phyloP scores from a whole-genome alignment of 1,284 basidiomycete genomes.

The Thelephora terrestris region DNA sequence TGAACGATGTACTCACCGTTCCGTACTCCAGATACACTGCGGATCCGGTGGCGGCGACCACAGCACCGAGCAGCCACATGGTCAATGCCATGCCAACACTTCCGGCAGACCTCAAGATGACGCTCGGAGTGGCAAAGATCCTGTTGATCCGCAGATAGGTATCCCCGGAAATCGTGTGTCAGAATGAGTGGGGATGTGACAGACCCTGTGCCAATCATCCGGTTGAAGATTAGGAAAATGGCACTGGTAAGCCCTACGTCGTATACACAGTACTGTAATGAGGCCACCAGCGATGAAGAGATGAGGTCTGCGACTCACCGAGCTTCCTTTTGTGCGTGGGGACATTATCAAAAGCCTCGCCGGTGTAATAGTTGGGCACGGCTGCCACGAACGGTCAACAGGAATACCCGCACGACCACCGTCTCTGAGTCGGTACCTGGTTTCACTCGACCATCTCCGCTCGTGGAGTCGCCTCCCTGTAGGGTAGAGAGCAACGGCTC shows the following conservation, averaged over 20 bases:
- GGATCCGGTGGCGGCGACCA: constrained; percentile 54
- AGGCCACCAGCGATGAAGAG: neutral
- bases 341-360: constrained; percentile 17
- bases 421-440: too few relatives aligned
- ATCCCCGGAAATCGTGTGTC: neutral
- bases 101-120: constrained; percentile 55
- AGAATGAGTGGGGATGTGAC: constrained; percentile 8
- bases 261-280: neutral
- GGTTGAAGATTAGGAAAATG: constrained; percentile 64
- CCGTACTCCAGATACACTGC: constrained; percentile 67
- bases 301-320: neutral
- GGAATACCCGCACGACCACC: too few relatives aligned
- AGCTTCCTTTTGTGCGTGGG: constrained; percentile 11
- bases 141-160: constrained; percentile 22
- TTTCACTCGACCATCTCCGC: too few relatives aligned
- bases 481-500: too few relatives aligned
- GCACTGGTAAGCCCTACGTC: constrained; percentile 44
- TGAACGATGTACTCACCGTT: constrained; percentile 35
- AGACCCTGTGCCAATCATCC: constrained; percentile 69
- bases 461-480: too few relatives aligned
- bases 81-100: constrained; percentile 52
- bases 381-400: too few relatives aligned
- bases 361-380: neutral
- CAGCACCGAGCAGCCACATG: constrained; percentile 63
- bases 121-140: constrained; percentile 66